phyloP scores from a whole-genome alignment of 169 alveolate genomes.

The Eimeria praecox region DNA sequence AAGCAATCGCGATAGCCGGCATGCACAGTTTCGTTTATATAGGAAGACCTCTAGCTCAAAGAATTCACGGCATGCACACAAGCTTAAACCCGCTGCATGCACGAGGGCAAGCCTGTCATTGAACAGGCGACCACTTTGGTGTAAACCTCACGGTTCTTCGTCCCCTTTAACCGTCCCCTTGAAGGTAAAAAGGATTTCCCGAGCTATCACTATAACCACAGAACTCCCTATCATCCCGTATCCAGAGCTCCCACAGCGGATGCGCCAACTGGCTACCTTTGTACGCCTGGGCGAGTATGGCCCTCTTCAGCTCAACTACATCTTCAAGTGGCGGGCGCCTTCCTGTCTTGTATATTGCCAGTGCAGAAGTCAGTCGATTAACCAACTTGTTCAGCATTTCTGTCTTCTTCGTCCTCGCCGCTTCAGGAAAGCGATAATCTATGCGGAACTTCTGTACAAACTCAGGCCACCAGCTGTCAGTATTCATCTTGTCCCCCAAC shows the following conservation, averaged over 20 bases:
- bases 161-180: no score
- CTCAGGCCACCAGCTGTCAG: not conserved
- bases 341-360: not conserved
- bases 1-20: no score
- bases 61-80: no score
- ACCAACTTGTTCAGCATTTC: not conserved
- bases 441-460: not conserved
- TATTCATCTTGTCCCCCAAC: constrained; percentile 25
- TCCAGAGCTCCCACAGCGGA: not conserved
- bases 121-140: no score
- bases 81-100: no score
- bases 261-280: not conserved
- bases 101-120: no score
- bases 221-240: not conserved
- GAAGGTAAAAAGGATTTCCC: no score
- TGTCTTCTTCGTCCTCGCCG: not conserved
- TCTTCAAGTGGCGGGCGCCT: not conserved
- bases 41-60: no score
- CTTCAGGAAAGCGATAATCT: not conserved
- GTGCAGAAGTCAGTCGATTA: not conserved
- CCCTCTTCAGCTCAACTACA: not conserved
- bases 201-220: not conserved
- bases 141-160: no score
- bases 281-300: not conserved
- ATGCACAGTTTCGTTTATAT: no score